phyloP scores from a whole-genome alignment of 257 asterid genomes.

The Solanum ahanhuiri region DNA sequence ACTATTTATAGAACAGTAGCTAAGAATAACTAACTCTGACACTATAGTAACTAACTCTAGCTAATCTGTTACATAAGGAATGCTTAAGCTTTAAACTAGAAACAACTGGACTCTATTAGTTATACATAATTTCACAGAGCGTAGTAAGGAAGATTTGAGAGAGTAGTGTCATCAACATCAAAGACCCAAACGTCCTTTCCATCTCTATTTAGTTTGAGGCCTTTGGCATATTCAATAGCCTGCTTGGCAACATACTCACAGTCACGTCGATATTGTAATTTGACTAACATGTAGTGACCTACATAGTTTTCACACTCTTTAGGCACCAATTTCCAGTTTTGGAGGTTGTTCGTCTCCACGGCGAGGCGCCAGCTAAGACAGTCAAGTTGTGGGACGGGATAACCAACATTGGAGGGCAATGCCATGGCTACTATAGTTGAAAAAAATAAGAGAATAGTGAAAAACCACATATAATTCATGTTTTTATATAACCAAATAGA shows the following conservation, averaged over 20 bases:
- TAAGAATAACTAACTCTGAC: too few species aligned
- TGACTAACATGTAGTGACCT: conserved; percentile 51
- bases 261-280: conserved; percentile 36
- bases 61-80: too few species aligned
- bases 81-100: too few species aligned
- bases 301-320: too few species aligned
- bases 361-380: conserved; percentile 26
- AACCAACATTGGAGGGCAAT: conserved; percentile 9
- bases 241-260: conserved; percentile 29
- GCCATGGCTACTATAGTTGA: not conserved
- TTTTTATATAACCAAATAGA: not conserved
- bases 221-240: conserved; percentile 32
- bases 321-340: too few species aligned
- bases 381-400: conserved; percentile 15
- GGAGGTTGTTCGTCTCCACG: conserved; percentile 49
- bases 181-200: conserved; percentile 39
- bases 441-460: not conserved
- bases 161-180: conserved; percentile 40
- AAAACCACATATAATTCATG: not conserved
- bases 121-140: not conserved
- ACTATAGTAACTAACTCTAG: too few species aligned
- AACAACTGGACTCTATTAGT: too few species aligned
- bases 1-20: too few species aligned
- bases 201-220: conserved; percentile 13
- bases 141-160: conserved; percentile 31